A percentile compares a stretch with the other conserved stretches of the same genome.
phyloP scores from a whole-genome alignment of 129 eudicot species.

The Chrysanthemum makinoi region DNA sequence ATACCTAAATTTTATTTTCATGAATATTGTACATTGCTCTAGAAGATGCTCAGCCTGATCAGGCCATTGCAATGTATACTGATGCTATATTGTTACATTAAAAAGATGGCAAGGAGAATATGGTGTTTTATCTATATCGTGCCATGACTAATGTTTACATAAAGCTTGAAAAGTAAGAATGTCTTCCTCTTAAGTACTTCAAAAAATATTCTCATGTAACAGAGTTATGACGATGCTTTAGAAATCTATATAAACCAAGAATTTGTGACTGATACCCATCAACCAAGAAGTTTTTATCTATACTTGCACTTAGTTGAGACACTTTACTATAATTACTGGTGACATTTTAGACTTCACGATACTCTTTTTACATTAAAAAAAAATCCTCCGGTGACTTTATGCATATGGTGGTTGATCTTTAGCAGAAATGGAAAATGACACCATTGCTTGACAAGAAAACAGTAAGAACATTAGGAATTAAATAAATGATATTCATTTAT shows the following conservation, averaged over 20 bases:
- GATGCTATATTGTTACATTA: conserved; percentile 73
- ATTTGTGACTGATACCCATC: no score
- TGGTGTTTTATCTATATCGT: conserved; percentile 92
- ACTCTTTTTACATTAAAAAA: no score
- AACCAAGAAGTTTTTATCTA: not conserved
- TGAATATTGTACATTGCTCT: conserved; percentile 46
- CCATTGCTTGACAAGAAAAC: no score
- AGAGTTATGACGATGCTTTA: not conserved
- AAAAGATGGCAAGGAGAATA: conserved; percentile 90
- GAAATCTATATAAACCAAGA: not conserved
- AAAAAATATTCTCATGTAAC: conserved; percentile 5
- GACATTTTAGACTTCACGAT: not conserved
- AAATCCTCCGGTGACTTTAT: no score
- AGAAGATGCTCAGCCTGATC: conserved; percentile 79
- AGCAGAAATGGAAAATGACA: no score
- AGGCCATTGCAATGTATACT: conserved; percentile 63
- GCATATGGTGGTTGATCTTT: no score
- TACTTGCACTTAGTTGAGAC: not conserved
- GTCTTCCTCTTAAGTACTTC: conserved; percentile 5
- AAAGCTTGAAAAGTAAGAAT: conserved; percentile 76
- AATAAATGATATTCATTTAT: no score
- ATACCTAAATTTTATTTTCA: not conserved
- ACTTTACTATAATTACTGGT: not conserved
- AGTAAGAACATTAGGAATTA: no score
- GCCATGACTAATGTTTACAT: conserved; percentile 67